phyloP scores from a whole-genome alignment of 2,329 filamentous ascomycete genomes.

The Curvularia sp. region DNA sequence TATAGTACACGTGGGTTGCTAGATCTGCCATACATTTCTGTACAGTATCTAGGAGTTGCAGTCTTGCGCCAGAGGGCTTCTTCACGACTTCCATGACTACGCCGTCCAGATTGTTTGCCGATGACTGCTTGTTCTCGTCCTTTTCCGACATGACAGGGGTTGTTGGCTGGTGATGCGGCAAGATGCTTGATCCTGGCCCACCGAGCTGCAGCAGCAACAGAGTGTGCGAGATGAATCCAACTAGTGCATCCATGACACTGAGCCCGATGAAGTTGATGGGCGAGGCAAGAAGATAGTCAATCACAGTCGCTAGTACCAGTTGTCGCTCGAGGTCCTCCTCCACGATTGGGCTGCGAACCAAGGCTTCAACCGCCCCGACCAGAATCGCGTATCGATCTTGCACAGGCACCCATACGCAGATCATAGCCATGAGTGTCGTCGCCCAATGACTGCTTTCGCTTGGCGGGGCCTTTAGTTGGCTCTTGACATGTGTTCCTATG shows the following conservation, averaged over 20 bases:
- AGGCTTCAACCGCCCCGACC: conserved; percentile 77
- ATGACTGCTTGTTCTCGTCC: conserved; percentile 22
- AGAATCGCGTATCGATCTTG: conserved; percentile 94
- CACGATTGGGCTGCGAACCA: conserved; percentile 71
- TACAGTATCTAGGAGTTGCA: conserved; percentile 72
- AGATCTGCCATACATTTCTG: conserved; percentile 88
- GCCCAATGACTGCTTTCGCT: conserved; percentile 73
- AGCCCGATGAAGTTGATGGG: conserved; percentile 93
- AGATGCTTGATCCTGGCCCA: conserved; percentile 51
- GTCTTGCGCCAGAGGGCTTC: conserved; percentile 62
- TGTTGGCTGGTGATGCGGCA: conserved; percentile 50
- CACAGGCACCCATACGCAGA: conserved; percentile 88
- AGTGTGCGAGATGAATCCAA: conserved; percentile 85
- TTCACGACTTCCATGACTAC: conserved; percentile 53
- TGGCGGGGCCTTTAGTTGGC: conserved; percentile 48
- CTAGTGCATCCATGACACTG: conserved; percentile 92
- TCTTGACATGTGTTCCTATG: conserved; percentile 57
- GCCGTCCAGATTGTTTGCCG: conserved; percentile 30
- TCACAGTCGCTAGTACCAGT: conserved; percentile 76
- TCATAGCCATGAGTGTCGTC: conserved; percentile 78
- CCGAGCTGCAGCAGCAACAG: conserved; percentile 75
- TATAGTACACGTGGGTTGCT: conserved; percentile 95
- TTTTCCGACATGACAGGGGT: conserved; percentile 38
- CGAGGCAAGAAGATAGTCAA: conserved; percentile 83
- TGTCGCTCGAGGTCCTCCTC: conserved; percentile 78